These are phyloP conservation scores for Alternaria viburni DNA, from an alignment of 2,329 filamentous ascomycete genomes.

Conservation along the genomic window DNA sequence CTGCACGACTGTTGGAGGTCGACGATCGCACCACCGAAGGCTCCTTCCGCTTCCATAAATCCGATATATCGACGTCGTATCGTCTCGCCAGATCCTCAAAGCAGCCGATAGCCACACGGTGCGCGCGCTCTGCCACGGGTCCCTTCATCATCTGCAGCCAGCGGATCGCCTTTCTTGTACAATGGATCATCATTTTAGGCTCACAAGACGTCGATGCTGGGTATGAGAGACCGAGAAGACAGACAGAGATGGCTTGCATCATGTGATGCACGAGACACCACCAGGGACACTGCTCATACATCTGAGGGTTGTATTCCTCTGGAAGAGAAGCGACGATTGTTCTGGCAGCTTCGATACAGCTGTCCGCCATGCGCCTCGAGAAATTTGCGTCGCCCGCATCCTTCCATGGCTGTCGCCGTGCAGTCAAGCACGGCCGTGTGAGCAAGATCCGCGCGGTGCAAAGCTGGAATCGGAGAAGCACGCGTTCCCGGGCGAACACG, in stretches of 20 bases:
- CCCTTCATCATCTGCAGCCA: slow-evolving; percentile 47
- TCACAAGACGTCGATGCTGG: slow-evolving; percentile 27
- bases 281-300: slow-evolving; percentile 49
- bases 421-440: slow-evolving; percentile 47
- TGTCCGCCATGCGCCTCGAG: slow-evolving; percentile 38
- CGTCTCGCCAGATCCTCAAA: slow-evolving; percentile 28
- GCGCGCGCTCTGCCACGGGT: slow-evolving; percentile 33
- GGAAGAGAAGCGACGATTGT: slow-evolving; percentile 45
- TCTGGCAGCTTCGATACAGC: slow-evolving; percentile 48
- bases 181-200: slow-evolving; percentile 24
- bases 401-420: slow-evolving; percentile 26
- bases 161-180: slow-evolving; percentile 38
- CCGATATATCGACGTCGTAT: slow-evolving; percentile 19
- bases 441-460: slow-evolving; percentile 51
- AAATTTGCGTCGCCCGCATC: slow-evolving; percentile 31
- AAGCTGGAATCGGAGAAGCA: slow-evolving; percentile 43
- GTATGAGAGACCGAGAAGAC: slow-evolving; percentile 48
- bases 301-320: slow-evolving; percentile 34
- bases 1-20: neutral
- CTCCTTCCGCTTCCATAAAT: slow-evolving; percentile 9
- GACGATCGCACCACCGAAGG: neutral
- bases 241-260: slow-evolving; percentile 49
- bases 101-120: slow-evolving; percentile 23
- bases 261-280: slow-evolving; percentile 50
- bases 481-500: slow-evolving; percentile 31